Base-by-base conservation (phyloP, 2,329 filamentous ascomycete genomes). In the Pyrenophora tritici-repentis region DNA sequence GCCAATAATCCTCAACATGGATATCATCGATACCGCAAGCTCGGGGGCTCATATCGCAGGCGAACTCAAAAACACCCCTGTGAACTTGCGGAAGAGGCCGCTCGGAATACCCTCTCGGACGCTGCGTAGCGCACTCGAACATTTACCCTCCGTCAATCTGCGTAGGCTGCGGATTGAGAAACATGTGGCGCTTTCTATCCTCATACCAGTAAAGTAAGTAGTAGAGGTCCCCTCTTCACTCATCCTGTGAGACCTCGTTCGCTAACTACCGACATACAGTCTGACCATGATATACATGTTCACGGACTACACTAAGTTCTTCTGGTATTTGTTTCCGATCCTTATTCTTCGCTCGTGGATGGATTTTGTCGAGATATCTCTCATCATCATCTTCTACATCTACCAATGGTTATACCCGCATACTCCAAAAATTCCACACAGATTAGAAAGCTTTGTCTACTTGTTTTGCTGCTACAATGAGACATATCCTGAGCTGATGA, bases 401-500 rank as follows among this genome's bases (percentile, higher is more conserved):
- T 2, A 26, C 13, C 32, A 32, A n/a, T 10, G 31, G n/a, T 24
- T 40, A 4, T 17, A 34, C 8, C 36, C 22, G 8, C 16, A 7
- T 12, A 17, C 14, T 0, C 22, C 36, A 18, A 46, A 14, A 17
- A 35, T 41, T 8, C 36, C 47, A 10, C 20, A 16, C 4, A 40
- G 8, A 20, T 29, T 32, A 10, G 47, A 50, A 29, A 50, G 17
- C 22, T 36, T 50, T 7, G 31, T 46, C 4, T 50, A 50, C 31
- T 17, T 50, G 7, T 20, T 50, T 0, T 50, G 36, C 34, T 50
- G 42, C 22, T 50, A 50, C 8, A 50, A 50, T 7, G 47, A 50
- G 31, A 40, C 47, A 8, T 50, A 50, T 14, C 13, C 17, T 0
- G 47, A 50, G 6, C 12, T 50, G 31, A 46, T 50, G 47, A 36